Conservation (phyloP, 352 stramenopile species). For the Phytopythium mirpurense region DNA sequence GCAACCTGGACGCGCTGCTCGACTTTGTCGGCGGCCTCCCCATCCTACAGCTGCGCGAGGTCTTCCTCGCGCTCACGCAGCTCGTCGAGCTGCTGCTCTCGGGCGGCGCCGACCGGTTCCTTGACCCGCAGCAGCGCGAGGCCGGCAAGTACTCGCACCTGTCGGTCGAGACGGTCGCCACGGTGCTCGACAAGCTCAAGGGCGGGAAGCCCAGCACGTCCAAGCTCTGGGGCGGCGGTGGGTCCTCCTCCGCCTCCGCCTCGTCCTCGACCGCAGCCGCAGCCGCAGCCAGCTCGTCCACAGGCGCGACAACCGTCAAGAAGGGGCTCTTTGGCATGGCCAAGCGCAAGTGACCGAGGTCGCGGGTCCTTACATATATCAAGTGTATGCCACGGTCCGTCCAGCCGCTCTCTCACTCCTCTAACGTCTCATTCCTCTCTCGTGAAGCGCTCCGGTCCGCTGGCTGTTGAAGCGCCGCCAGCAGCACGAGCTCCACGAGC, state of each 20-base stretch:
- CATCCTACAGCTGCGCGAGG: conserved; percentile 58
- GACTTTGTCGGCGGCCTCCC: conserved; percentile 56
- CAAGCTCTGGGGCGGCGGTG: conserved; percentile 40
- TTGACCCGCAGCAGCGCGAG: conserved; percentile 58
- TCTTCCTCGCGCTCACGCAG: conserved; percentile 57
- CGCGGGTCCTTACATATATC: no score
- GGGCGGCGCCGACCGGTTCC: conserved; percentile 44
- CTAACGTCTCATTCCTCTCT: background rate
- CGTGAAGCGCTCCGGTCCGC: background rate
- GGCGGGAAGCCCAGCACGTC: conserved; percentile 40
- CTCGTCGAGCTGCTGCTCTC: conserved; percentile 69
- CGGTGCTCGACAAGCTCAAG: conserved; percentile 71
- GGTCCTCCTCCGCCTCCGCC: conserved; percentile 25
- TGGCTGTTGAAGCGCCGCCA: background rate
- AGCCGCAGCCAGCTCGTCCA: background rate
- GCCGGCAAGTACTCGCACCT: conserved; percentile 62
- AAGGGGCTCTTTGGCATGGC: conserved; percentile 8
- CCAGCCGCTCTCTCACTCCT: background rate
- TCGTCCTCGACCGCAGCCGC: background rate
- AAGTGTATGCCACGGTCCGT: no score
- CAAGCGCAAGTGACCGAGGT: conserved; percentile 2
- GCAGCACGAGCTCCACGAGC: background rate
- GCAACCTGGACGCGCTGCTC: conserved; percentile 65
- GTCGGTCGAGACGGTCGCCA: conserved; percentile 55
- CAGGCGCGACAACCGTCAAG: background rate